Evolutionary conservation across 306 rosid species (phyloP).

Genomic region (Casuarina cunninghamiana): DNA sequence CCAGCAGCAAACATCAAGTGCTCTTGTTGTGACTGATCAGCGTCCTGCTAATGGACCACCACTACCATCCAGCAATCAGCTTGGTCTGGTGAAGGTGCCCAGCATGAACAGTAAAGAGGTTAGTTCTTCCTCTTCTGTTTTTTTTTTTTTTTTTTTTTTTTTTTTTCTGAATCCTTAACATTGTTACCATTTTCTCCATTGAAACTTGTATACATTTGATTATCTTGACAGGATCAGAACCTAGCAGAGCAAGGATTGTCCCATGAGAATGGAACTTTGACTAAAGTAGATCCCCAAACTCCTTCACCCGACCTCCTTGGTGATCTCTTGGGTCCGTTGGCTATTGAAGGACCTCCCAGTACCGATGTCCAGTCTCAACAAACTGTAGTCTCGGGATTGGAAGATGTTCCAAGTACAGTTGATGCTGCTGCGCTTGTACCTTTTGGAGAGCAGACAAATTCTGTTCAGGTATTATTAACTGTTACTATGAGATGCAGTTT

Average conservation of each 20-base stretch:
- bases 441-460: conserved; percentile 69
- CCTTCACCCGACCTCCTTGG: conserved; percentile 69
- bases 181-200: conserved; percentile 1
- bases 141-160: too few relatives aligned
- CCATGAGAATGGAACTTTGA: conserved; percentile 72
- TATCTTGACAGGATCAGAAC: conserved; percentile 59
- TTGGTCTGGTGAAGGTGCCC: conserved; percentile 79
- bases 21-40: conserved; percentile 89
- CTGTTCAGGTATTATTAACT: conserved; percentile 67
- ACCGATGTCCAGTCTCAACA: conserved; percentile 43
- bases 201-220: conserved; percentile 10
- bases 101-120: conserved; percentile 59
- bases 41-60: conserved; percentile 67
- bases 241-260: conserved; percentile 47
- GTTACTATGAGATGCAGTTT: neutral
- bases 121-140: conserved; percentile 28
- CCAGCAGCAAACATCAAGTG: conserved; percentile 88
- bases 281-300: conserved; percentile 56
- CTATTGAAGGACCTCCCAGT: conserved; percentile 93
- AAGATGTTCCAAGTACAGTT: conserved; percentile 42
- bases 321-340: conserved; percentile 91
- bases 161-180: neutral
- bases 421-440: conserved; percentile 91
- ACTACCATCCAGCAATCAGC: conserved; percentile 46
- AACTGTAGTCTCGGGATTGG: conserved; percentile 47